Base-by-base conservation (phyloP, 176 grass and related monocot genomes). In the Oryza punctata region DNA sequence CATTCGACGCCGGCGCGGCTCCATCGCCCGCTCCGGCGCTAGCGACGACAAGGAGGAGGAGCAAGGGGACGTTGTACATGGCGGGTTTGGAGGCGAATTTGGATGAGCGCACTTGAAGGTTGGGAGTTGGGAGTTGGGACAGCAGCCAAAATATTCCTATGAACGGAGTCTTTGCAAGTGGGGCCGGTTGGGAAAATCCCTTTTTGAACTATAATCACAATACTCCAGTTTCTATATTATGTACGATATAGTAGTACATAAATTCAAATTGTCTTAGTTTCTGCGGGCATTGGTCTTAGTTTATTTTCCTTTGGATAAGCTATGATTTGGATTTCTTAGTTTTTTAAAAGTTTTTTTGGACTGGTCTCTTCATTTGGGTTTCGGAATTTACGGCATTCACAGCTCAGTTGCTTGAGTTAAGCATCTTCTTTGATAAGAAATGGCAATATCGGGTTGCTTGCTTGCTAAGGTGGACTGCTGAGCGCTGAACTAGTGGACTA, bases 81-180 rank as follows among this genome's bases (percentile, higher is more conserved):
- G 64, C 63, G 79, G 14, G 38, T 33, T 67, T 21, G 59, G 10
- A 77, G 54, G 25, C 49, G 70, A 78, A 85, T 81, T 80, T 63
- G 68, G 80, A 40, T 61, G 54, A 84, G 71, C 83, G 60, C 61
- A 12, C 13, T 37, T 37, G 35, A 37, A 52, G 15, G 4, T 19
- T 7, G 35, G 46, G 14, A 7, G n/a, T n/a, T n/a, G n/a, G n/a
- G n/a, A n/a, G n/a, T n/a, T n/a, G n/a, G n/a, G n/a, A n/a, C 40
- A 41, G 40, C 40, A 10, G 9, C 40, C 40, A 41, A 41, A 41
- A 41, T 41, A n/a, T n/a, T n/a, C n/a, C n/a, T n/a, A 41, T 41
- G 40, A 41, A 41, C 40, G 1, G 9, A 41, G 40, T 41, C 40
- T 41, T 41, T 41, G 40, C 40, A 41, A 41, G 40, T 41, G 9